Evolutionary conservation across 2,329 filamentous ascomycete species (phyloP), one percentile per base, ranked within the genome.

Genomic region (Pestalotiopsis fici): DNA sequence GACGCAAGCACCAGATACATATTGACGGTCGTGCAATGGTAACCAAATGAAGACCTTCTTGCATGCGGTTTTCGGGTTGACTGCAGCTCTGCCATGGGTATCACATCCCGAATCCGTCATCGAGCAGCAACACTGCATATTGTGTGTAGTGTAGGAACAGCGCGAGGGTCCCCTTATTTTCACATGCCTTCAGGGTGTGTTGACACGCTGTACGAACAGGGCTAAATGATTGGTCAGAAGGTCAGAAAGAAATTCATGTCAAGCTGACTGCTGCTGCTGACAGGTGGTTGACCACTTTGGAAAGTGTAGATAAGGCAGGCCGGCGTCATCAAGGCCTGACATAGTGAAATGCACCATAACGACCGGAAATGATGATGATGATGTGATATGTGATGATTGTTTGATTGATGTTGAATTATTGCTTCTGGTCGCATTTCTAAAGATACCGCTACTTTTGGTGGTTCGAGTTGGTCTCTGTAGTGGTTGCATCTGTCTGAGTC

Each of bases 61-160:
- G 43, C 43, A 50, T 50, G 4, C 4, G 15, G 43, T n/a, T 50
- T 18, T 50, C 43, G 43, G n/a, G 18, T n/a, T n/a, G 43, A 50
- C 55, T 57, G 55, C 57, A 37, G 57, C 57, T 37, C 27, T 31
- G 31, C 28, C 28, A 21, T 37, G 21, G 18, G 9, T 50, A 50
- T 50, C 43, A 50, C n/a, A n/a, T n/a, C 43, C 43, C 43, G 43
- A 50, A 50, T 50, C 57, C 57, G 57, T 60, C 57, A 60, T 60
- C 28, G 21, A 60, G 57, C 28, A 60, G 57, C 25, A 39, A 60
- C 12, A 50, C 43, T 50, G 43, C 43, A 50, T 18, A 50, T n/a
- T 18, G 21, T 21, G 43, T 50, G 11, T 18, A 50, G 18, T 21
- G n/a, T 50, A 50, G 15, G n/a, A n/a, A 23, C 6, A 21, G 43